Percentiles rank a stretch among this genome's conserved stretches.
Evolutionary conservation across 1,284 basidiomycete genomes (phyloP).

Genomic region (Mycosarcoma mackinlayi): DNA sequence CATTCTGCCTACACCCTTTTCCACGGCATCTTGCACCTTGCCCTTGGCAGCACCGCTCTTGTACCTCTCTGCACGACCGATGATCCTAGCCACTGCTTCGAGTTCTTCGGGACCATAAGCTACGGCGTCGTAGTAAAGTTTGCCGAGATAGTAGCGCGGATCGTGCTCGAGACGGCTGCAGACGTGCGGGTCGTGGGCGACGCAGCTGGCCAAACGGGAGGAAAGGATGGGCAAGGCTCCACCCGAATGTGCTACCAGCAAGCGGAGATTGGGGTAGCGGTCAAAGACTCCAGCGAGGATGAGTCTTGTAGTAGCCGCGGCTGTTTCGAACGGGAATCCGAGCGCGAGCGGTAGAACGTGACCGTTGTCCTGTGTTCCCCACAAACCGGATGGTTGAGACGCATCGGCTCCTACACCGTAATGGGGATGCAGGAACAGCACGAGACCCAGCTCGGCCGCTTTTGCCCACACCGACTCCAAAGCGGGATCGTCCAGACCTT

Average conservation of each 20-base stretch:
- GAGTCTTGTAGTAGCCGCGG: conserved; percentile 80
- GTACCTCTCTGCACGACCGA: conserved; percentile 75
- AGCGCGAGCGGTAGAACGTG: conserved; percentile 85
- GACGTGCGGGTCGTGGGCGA: conserved; percentile 82
- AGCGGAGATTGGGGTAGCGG: conserved; percentile 77
- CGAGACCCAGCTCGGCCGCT: conserved; percentile 24
- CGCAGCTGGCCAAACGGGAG: conserved; percentile 82
- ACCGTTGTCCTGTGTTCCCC: conserved; percentile 81
- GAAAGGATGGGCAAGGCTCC: conserved; percentile 81
- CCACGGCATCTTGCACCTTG: not conserved
- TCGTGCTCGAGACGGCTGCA: conserved; percentile 80
- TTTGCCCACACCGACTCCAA: conserved; percentile 82
- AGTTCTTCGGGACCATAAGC: conserved; percentile 85
- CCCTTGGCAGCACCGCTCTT: conserved; percentile 5
- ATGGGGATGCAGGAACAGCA: conserved; percentile 47
- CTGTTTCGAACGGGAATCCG: conserved; percentile 89
- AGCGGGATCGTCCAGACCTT: conserved; percentile 77
- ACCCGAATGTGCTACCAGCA: conserved; percentile 85
- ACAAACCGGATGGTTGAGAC: conserved; percentile 63
- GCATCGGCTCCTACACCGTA: conserved; percentile 30
- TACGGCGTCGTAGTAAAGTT: conserved; percentile 83
- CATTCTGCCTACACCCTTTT: conserved; percentile 74
- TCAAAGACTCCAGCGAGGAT: conserved; percentile 84
- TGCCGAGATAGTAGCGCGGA: conserved; percentile 79
- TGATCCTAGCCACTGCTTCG: conserved; percentile 77